Evolutionary conservation across 139 green algal genomes (phyloP).

Genomic region (Chlamydomonas urium): DNA sequence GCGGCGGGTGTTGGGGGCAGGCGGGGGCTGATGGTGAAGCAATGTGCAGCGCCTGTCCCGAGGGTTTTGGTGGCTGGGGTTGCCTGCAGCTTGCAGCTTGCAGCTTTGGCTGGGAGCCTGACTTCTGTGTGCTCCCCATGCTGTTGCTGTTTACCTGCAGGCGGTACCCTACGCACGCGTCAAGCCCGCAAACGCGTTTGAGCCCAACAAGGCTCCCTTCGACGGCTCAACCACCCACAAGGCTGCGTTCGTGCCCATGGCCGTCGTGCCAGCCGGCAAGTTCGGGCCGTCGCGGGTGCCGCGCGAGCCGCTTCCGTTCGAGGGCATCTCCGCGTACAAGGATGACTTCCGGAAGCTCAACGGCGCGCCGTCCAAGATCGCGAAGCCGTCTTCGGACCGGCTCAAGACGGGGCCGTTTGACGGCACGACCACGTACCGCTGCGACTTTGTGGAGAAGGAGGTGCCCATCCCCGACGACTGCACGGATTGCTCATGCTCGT

Average conservation of each 20-base stretch:
- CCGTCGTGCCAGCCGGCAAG: neutral
- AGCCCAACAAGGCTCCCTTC: conserved; percentile 21
- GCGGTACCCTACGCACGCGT: conserved; percentile 17
- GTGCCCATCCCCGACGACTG: conserved; percentile 3
- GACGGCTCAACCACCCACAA: conserved; percentile 22
- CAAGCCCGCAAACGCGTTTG: conserved; percentile 6
- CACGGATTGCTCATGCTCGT: neutral
- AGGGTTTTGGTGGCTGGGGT: neutral
- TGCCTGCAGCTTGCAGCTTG: neutral
- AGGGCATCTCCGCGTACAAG: conserved; percentile 18
- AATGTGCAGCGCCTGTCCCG: neutral
- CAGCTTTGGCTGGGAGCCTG: neutral
- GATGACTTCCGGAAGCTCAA: too few relatives aligned
- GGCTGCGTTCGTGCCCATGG: conserved; percentile 6
- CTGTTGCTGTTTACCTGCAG: neutral
- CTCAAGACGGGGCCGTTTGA: conserved; percentile 12
- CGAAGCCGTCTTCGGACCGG: neutral
- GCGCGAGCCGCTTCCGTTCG: conserved; percentile 10
- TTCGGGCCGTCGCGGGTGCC: neutral
- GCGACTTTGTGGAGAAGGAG: conserved; percentile 24
- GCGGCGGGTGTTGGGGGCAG: neutral
- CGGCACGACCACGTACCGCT: conserved; percentile 15
- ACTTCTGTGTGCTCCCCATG: neutral
- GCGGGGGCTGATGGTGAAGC: neutral
- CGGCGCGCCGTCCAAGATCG: too few relatives aligned